Base-by-base conservation (phyloP, 495 filamentous ascomycete genomes). In the Staphylotrichum longicolle region DNA sequence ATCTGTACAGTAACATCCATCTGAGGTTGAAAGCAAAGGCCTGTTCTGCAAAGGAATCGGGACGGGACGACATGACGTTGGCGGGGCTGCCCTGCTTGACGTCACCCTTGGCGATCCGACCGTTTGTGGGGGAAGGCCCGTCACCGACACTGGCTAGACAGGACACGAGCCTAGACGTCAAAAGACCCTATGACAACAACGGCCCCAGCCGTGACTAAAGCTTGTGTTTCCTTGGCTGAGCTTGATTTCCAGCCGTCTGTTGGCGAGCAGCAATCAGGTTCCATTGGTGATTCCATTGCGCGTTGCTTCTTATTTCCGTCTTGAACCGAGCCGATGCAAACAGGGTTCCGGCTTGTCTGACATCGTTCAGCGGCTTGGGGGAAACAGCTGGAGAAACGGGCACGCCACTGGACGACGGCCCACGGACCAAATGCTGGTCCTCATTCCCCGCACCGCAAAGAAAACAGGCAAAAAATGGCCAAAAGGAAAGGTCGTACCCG, bases 401-500 rank as follows among this genome's bases (percentile, higher is more conserved):
- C 20, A 27, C 20, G 20, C 20, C 20, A 27, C 20, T 27, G 20
- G 20, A 27, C 20, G 20, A 1, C 20, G n/a, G n/a, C 20, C 20
- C 20, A 27, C 20, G 20, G 20, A 27, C 20, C 20, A 27, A 27
- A 27, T 27, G 20, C 20, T 27, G 20, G 20, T 27, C 20, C 20
- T 27, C 20, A 27, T 27, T 27, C 11, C 15, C 4, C 12, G n/a
- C 8, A 32, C 32, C n/a, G 5, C 8, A 14, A 33, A 48, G 52
- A 42, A 47, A 52, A 54, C 15, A 3, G 20, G n/a, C 53, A 54
- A 47, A 54, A 54, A 40, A 30, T 2, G 14, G 11, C 40, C 57
- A 60, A 64, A 64, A 50, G 40, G 41, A 42, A 11, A 65, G 63
- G 63, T 65, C 63, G 53, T 59, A 37, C 63, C 63, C 63, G 63